phyloP scores from a whole-genome alignment of 208 protist genomes.

The Balamuthia mandrillaris region DNA sequence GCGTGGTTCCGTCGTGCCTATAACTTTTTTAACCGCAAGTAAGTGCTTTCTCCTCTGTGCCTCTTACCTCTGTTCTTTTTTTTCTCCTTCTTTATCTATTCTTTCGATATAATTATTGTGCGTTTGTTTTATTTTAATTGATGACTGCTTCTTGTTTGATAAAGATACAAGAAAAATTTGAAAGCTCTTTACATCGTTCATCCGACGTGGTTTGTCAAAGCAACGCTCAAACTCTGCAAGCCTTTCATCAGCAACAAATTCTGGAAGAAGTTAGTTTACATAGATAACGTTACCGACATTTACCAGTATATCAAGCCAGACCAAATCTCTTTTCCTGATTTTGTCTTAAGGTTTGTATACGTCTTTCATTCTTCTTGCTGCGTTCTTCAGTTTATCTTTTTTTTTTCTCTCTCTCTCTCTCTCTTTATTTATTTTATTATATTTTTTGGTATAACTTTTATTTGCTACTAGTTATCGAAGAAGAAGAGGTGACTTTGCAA shows the following conservation, averaged over 20 bases:
- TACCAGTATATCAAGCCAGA: conserved; percentile 40
- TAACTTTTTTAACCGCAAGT: background rate
- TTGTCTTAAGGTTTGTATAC: conserved; percentile 30
- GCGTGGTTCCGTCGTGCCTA: background rate
- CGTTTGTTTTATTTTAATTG: background rate
- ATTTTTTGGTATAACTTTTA: too few species aligned
- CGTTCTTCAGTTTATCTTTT: conserved; percentile 18
- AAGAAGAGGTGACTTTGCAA: background rate
- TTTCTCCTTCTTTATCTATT: background rate
- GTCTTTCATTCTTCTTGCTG: background rate
- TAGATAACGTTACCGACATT: conserved; percentile 44
- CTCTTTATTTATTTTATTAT: background rate
- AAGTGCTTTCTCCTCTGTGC: background rate
- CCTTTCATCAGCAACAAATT: conserved; percentile 63
- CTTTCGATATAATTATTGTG: background rate
- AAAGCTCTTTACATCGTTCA: conserved; percentile 69
- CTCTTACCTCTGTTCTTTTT: background rate
- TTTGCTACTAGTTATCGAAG: background rate
- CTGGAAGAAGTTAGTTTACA: conserved; percentile 54
- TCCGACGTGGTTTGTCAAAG: conserved; percentile 52
- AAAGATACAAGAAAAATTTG: conserved; percentile 73
- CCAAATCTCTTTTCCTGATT: conserved; percentile 46
- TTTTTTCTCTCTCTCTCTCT: background rate
- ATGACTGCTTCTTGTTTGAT: background rate
- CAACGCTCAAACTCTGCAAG: conserved; percentile 49